These are phyloP conservation scores for Gossypium thurberi DNA, from an alignment of 345 rosid species.

Conservation along the genomic window DNA sequence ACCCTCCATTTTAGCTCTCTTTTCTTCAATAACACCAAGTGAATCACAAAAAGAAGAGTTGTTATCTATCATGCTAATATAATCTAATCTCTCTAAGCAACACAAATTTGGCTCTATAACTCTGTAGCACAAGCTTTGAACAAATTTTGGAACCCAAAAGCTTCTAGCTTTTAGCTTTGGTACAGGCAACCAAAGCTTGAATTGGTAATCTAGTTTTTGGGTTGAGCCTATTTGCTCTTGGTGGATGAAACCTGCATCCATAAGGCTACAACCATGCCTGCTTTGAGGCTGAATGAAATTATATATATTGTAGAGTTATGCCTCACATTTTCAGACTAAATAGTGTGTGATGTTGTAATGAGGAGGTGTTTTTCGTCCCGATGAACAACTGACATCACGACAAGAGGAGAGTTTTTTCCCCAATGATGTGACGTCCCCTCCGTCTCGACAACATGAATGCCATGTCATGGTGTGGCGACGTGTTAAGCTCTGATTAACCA, in stretches of 20 bases:
- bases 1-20: conserved; percentile 34
- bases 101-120: conserved; percentile 28
- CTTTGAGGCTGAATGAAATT: conserved; percentile 22
- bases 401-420: no score
- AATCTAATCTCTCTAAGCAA: conserved; percentile 27
- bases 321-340: no score
- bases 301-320: not conserved
- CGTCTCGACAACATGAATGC: no score
- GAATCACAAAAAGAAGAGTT: conserved; percentile 39
- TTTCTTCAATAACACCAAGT: conserved; percentile 27
- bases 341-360: no score
- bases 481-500: no score
- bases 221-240: conserved; percentile 28
- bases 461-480: no score
- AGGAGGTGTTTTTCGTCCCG: no score
- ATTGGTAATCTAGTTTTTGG: conserved; percentile 6
- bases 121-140: conserved; percentile 26
- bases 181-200: conserved; percentile 34
- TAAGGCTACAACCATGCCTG: conserved; percentile 34
- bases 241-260: conserved; percentile 42
- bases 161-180: conserved; percentile 21
- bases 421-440: no score
- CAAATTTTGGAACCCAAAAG: conserved; percentile 36
- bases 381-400: no score
- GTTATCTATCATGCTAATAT: conserved; percentile 36